A percentile compares a stretch with the other conserved stretches of the same genome.
These are phyloP conservation scores for Hirsutella thompsonii DNA, from an alignment of 2,329 filamentous ascomycete genomes.

Conservation along the genomic window DNA sequence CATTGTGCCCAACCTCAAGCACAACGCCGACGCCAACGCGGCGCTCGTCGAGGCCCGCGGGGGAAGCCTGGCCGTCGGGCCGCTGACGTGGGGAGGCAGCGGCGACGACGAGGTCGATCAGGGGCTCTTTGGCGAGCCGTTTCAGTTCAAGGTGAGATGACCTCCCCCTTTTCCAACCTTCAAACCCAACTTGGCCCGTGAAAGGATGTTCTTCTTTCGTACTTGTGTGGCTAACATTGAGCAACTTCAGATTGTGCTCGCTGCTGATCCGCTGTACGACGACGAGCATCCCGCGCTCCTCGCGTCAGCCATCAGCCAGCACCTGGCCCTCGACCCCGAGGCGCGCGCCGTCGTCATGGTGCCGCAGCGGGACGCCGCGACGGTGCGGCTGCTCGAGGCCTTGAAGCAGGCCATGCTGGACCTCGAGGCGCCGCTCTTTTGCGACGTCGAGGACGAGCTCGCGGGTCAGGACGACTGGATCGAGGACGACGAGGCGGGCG, in stretches of 20 bases:
- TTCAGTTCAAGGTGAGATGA: conserved; percentile 36
- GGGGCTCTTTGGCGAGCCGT: conserved; percentile 26
- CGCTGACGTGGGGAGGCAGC: conserved; percentile 61
- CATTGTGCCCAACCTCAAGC: conserved; percentile 71
- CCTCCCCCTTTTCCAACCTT: background rate
- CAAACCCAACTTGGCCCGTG: background rate
- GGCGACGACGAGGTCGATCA: conserved; percentile 29
- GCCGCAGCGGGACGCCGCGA: conserved; percentile 61
- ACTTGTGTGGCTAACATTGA: background rate
- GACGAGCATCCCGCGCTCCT: conserved; percentile 68
- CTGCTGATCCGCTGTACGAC: conserved; percentile 80
- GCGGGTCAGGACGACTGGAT: conserved; percentile 65
- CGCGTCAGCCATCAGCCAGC: conserved; percentile 53
- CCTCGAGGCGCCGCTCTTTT: conserved; percentile 31
- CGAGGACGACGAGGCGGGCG: conserved; percentile 30
- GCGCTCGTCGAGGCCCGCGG: conserved; percentile 38
- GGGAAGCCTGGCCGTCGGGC: conserved; percentile 46
- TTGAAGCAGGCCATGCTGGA: conserved; percentile 50
- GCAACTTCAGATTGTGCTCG: conserved; percentile 55
- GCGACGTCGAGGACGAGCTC: conserved; percentile 48
- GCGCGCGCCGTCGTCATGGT: conserved; percentile 69
- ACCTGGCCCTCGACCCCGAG: conserved; percentile 42
- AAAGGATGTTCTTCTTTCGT: background rate
- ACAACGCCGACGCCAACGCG: conserved; percentile 57
- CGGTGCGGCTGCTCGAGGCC: conserved; percentile 44